A percentile compares a stretch with the other conserved stretches of the same genome.
phyloP scores from a whole-genome alignment of 352 stramenopile species.

The Pelagophyceae sp. region DNA sequence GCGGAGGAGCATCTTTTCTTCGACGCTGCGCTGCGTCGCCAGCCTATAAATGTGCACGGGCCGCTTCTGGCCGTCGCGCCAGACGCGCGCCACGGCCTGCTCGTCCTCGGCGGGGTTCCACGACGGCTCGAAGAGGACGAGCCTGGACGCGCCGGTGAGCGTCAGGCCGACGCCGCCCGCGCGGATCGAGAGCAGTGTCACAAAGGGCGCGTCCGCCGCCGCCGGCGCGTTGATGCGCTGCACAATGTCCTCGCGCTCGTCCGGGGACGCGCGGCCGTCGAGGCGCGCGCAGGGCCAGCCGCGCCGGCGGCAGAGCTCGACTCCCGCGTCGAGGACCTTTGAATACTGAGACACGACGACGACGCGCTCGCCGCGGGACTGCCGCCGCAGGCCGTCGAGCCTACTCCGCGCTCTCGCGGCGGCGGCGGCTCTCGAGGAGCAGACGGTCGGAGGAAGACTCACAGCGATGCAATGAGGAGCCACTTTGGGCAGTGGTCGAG shows the following conservation, averaged over 20 bases:
- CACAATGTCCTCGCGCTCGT: constrained; percentile 18
- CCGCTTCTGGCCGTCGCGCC: constrained; percentile 79
- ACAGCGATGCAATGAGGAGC: not conserved
- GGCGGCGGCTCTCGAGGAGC: no score
- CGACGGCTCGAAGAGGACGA: constrained; percentile 84
- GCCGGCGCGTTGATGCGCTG: constrained; percentile 16
- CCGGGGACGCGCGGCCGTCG: constrained; percentile 22
- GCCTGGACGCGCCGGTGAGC: constrained; percentile 56
- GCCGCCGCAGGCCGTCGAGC: not conserved
- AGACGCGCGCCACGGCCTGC: constrained; percentile 77
- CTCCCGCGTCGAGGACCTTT: constrained; percentile 39
- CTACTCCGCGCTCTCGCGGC: not conserved
- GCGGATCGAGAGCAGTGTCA: constrained; percentile 77
- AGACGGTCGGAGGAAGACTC: no score
- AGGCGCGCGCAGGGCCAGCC: constrained; percentile 23
- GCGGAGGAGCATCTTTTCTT: constrained; percentile 84
- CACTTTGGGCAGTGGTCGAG: not conserved
- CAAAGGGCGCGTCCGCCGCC: constrained; percentile 42
- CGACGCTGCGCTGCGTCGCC: constrained; percentile 66
- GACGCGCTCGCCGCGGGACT: not conserved
- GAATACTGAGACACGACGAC: constrained; percentile 21
- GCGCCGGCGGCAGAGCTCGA: constrained; percentile 38
- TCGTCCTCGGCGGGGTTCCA: constrained; percentile 88
- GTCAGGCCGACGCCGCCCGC: constrained; percentile 74
- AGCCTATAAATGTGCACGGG: constrained; percentile 82